Conservation (phyloP, 2,329 filamentous ascomycete species). For the Curvularia eragrostidis region DNA sequence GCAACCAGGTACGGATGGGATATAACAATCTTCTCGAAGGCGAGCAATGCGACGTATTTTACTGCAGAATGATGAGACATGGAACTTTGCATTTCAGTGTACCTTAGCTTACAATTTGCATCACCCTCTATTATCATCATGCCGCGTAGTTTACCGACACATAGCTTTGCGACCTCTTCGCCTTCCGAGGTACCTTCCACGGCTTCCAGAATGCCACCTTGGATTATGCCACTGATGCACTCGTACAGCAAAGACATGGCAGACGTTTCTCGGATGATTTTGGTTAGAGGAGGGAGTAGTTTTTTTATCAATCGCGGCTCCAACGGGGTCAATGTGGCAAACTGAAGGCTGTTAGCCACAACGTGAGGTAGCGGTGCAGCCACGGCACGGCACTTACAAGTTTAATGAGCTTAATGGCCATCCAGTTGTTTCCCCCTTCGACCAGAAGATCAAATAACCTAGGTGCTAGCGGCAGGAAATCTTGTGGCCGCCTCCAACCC, state of each 20-base stretch:
- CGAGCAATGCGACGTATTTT: conserved; percentile 94
- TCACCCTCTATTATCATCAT: conserved; percentile 96
- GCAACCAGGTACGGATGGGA: conserved; percentile 89
- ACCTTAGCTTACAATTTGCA: conserved; percentile 74
- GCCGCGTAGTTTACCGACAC: conserved; percentile 88
- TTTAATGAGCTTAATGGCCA: conserved; percentile 99
- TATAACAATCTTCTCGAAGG: conserved; percentile 91
- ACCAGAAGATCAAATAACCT: conserved; percentile 91
- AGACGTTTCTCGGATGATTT: conserved; percentile 90
- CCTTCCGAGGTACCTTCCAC: conserved; percentile 80
- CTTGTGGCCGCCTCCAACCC: conserved; percentile 89
- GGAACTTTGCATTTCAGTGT: conserved; percentile 16
- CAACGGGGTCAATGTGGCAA: conserved; percentile 90
- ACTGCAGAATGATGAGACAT: conserved; percentile 60
- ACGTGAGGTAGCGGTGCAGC: too few species aligned
- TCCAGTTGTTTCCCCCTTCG: conserved; percentile 96
- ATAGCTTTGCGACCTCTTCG: conserved; percentile 90
- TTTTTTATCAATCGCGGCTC: conserved; percentile 93
- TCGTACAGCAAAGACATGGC: conserved; percentile 99
- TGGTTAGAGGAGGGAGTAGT: conserved; percentile 85
- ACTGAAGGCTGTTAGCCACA: conserved; percentile 62
- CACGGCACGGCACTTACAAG: conserved; percentile 64
- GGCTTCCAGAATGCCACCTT: conserved; percentile 89
- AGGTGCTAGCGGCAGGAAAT: conserved; percentile 91
- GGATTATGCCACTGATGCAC: conserved; percentile 97